A percentile compares a stretch with the other conserved stretches of the same genome.
Conservation (phyloP, 2,329 filamentous ascomycete species). For the Periconia digitata region DNA sequence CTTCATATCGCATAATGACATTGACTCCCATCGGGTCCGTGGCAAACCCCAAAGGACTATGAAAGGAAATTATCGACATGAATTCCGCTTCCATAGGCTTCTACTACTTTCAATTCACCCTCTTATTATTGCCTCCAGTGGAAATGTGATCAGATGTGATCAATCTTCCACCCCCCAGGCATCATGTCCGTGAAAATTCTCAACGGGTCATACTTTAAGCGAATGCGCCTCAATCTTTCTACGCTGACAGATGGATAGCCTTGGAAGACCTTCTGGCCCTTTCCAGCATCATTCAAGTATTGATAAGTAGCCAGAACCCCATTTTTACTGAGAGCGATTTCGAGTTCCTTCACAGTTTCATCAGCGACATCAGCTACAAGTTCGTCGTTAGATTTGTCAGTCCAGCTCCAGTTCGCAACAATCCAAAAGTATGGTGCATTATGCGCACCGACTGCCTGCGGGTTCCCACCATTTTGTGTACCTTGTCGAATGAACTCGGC, state of each 20-base stretch:
- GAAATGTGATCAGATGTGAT: too few relatives aligned
- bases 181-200: constrained; percentile 43
- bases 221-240: not conserved
- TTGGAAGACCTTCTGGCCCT: not conserved
- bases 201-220: constrained; percentile 42
- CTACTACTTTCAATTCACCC: too few relatives aligned
- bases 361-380: constrained; percentile 36
- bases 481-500: not conserved
- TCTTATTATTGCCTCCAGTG: too few relatives aligned
- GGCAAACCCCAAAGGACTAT: too few relatives aligned
- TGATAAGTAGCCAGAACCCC: not conserved
- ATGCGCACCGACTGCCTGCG: not conserved
- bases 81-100: too few relatives aligned
- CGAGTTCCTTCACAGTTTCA: constrained; percentile 36
- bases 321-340: not conserved
- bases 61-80: too few relatives aligned
- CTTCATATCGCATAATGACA: too few relatives aligned
- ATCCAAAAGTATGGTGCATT: not conserved
- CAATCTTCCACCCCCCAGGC: constrained; percentile 46
- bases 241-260: not conserved
- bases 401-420: constrained; percentile 33
- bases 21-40: too few relatives aligned
- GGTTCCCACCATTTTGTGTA: not conserved
- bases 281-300: not conserved
- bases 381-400: constrained; percentile 54